Evolutionary conservation across 2,329 filamentous ascomycete species (phyloP).

Genomic region (Lecanosticta acicola): DNA sequence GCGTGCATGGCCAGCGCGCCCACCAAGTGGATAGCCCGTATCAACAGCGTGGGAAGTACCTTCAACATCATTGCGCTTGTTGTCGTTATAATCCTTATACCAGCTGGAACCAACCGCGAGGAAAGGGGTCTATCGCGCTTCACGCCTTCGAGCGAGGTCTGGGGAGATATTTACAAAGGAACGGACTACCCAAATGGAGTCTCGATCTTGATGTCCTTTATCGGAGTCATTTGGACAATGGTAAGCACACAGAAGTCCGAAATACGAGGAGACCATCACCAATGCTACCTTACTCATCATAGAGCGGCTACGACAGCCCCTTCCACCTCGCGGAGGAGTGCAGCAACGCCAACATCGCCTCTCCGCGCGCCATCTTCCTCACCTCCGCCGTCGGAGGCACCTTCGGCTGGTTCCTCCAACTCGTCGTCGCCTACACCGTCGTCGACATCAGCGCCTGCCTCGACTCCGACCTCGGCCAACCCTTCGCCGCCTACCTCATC

Average conservation of each 20-base stretch:
- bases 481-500: slow-evolving; percentile 64
- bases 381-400: slow-evolving; percentile 61
- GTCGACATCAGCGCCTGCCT: slow-evolving; percentile 56
- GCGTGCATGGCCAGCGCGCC: slow-evolving; percentile 63
- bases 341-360: slow-evolving; percentile 64
- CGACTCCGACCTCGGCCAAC: slow-evolving; percentile 59
- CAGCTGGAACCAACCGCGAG: slow-evolving; percentile 50
- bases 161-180: slow-evolving; percentile 59
- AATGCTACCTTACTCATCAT: not conserved
- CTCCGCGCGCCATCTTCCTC: slow-evolving; percentile 65
- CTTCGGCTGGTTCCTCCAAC: slow-evolving; percentile 67
- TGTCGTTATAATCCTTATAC: slow-evolving; percentile 63
- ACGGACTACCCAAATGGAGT: slow-evolving; percentile 64
- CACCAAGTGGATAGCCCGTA: slow-evolving; percentile 62
- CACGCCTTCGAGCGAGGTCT: slow-evolving; percentile 54
- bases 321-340: slow-evolving; percentile 54
- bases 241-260: no score
- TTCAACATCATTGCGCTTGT: slow-evolving; percentile 66
- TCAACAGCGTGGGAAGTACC: slow-evolving; percentile 64
- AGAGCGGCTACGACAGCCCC: slow-evolving; percentile 3
- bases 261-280: no score
- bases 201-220: slow-evolving; percentile 65
- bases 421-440: slow-evolving; percentile 68
- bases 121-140: slow-evolving; percentile 54
- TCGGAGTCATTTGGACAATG: slow-evolving; percentile 65